These are phyloP conservation scores for Acanthamoeba sp. DNA, from an alignment of 208 protist species.

Conservation along the genomic window DNA sequence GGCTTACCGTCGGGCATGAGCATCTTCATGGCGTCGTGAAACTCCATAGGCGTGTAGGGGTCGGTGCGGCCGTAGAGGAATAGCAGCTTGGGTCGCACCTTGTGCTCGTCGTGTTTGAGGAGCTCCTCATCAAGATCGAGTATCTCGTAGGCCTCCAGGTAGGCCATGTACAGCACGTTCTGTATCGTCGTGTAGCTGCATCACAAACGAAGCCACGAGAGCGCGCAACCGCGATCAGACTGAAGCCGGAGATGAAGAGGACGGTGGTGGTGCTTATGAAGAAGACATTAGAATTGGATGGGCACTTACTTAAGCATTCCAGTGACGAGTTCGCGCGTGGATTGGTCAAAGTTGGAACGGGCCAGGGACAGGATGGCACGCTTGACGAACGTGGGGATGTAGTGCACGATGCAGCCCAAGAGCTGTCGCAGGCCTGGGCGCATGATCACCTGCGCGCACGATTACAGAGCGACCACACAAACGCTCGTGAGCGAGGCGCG, in stretches of 20 bases:
- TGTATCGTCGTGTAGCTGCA: slow-evolving; percentile 56
- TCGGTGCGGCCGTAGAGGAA: slow-evolving; percentile 66
- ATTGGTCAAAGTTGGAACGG: slow-evolving; percentile 7
- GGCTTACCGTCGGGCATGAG: slow-evolving; percentile 22
- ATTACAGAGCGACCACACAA: no score
- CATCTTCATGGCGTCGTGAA: slow-evolving; percentile 49
- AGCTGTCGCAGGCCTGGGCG: slow-evolving; percentile 10
- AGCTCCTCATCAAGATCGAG: slow-evolving; percentile 14
- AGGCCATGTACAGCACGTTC: slow-evolving; percentile 66
- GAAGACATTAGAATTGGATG: no score
- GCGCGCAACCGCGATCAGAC: no score
- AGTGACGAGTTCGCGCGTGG: slow-evolving; percentile 26
- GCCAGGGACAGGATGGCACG: neutral
- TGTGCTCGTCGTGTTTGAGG: neutral
- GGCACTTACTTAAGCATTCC: neutral
- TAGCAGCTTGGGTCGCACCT: slow-evolving; percentile 23
- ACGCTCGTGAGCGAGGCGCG: neutral
- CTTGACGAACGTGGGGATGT: slow-evolving; percentile 25
- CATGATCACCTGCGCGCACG: slow-evolving; percentile 40
- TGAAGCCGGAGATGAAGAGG: neutral
- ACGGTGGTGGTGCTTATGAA: neutral
- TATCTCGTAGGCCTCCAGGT: slow-evolving; percentile 33
- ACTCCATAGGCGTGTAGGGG: slow-evolving; percentile 24
- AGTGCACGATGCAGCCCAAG: slow-evolving; percentile 42
- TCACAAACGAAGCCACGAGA: no score